Evolutionary conservation across 1,284 basidiomycete genomes (phyloP).

Genomic region (Laetiporus sulphureus): DNA sequence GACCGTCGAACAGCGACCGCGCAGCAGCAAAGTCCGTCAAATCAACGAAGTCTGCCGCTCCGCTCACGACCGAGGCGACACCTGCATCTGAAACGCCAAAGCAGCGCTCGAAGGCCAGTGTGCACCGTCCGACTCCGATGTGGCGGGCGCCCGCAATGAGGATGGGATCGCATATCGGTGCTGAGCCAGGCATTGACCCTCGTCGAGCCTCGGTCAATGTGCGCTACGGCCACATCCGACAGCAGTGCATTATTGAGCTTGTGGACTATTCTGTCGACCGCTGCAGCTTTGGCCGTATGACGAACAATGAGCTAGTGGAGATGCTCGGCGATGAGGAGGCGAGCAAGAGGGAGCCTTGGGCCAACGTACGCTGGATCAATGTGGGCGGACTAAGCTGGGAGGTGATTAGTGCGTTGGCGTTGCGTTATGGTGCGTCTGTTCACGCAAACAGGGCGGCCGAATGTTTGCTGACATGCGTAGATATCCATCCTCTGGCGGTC

Average conservation of each 20-base stretch:
- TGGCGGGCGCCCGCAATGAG: constrained; percentile 42
- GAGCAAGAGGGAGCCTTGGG: constrained; percentile 42
- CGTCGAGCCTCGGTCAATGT: constrained; percentile 42
- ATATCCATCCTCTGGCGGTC: constrained; percentile 61
- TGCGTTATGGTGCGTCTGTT: constrained; percentile 46
- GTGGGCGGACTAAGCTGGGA: constrained; percentile 68
- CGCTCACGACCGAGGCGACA: no score
- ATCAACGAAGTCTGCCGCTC: no score
- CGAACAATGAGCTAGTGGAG: constrained; percentile 46
- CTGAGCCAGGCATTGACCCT: constrained; percentile 62
- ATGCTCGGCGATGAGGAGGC: constrained; percentile 37
- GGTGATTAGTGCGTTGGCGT: constrained; percentile 55
- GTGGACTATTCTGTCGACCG: constrained; percentile 53
- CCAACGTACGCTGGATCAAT: constrained; percentile 68
- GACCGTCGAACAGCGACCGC: no score
- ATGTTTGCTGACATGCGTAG: constrained; percentile 23
- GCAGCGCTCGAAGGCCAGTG: constrained; percentile 38
- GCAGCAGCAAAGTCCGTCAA: no score
- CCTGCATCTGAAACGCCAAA: no score
- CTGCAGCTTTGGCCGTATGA: constrained; percentile 44
- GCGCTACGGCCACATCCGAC: constrained; percentile 44
- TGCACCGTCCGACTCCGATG: constrained; percentile 50
- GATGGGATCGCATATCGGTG: constrained; percentile 35
- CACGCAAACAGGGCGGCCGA: background rate
- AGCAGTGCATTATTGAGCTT: constrained; percentile 57